These are phyloP conservation scores for Picea sitchensis DNA, from an alignment of 75 land plant species.

Conservation along the genomic window DNA sequence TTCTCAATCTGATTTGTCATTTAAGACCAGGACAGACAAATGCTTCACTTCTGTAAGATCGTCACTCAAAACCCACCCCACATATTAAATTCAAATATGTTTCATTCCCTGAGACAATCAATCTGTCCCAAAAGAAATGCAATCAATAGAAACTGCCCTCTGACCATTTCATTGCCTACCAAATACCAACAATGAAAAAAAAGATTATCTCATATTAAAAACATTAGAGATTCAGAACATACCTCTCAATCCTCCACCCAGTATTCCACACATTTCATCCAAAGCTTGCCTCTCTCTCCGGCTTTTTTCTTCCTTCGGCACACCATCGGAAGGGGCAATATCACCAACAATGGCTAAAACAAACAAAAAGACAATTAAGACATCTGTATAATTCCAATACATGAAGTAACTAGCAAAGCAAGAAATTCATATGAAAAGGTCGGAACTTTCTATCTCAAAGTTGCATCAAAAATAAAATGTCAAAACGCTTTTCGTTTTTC, in stretches of 20 bases:
- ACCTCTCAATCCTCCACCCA: constrained; percentile 68
- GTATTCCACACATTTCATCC: constrained; percentile 76
- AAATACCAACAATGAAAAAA: background rate
- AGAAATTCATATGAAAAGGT: too few relatives aligned
- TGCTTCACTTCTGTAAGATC: background rate
- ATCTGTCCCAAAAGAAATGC: background rate
- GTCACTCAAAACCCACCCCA: background rate
- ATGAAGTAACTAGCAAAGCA: background rate
- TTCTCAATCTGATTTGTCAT: background rate
- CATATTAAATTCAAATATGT: background rate
- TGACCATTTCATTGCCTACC: background rate
- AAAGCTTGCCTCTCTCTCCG: constrained; percentile 74
- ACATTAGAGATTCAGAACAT: background rate
- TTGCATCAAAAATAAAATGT: background rate
- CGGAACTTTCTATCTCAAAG: background rate
- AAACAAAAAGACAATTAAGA: background rate
- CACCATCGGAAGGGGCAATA: constrained; percentile 82
- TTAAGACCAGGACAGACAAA: background rate
- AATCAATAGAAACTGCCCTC: background rate
- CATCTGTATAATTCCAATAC: background rate
- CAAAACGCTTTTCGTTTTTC: background rate
- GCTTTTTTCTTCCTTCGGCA: constrained; percentile 84
- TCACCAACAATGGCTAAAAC: constrained; percentile 92
- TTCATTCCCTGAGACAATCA: background rate
- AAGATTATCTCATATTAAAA: background rate